These are phyloP conservation scores for Mrakia frigida DNA, from an alignment of 768 basidiomycete species.

Conservation along the genomic window DNA sequence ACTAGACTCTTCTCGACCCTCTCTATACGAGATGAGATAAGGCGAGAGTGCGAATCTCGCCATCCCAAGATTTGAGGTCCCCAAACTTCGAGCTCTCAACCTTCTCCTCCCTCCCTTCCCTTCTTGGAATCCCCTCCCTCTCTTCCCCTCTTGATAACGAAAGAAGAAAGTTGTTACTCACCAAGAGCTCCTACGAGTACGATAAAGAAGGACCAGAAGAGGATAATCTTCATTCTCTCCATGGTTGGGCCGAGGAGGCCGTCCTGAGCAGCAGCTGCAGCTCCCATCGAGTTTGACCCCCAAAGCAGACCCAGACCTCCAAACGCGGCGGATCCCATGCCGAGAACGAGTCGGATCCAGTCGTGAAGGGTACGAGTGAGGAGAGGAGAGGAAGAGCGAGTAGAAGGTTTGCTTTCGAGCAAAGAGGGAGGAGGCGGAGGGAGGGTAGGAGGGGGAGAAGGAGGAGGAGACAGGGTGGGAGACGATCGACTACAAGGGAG, in stretches of 20 bases:
- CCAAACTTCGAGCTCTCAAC: no score
- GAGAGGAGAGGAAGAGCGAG: neutral
- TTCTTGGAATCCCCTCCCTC: neutral
- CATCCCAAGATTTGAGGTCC: no score
- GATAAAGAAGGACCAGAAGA: conserved; percentile 5
- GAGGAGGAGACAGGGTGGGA: conserved; percentile 2
- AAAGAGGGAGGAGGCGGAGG: neutral
- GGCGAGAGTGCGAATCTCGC: no score
- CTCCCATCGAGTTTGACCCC: neutral
- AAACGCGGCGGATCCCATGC: conserved; percentile 1
- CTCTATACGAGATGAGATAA: neutral
- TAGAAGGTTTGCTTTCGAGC: neutral
- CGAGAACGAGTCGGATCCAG: neutral
- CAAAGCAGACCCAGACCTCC: neutral
- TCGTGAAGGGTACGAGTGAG: neutral
- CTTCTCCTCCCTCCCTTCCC: neutral
- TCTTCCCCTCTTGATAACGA: neutral
- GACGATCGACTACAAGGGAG: conserved; percentile 1
- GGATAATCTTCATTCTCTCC: conserved; percentile 15
- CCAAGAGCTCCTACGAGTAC: conserved; percentile 8
- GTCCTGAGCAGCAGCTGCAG: neutral
- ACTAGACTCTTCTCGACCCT: neutral
- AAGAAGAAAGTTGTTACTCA: neutral
- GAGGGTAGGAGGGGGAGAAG: neutral
- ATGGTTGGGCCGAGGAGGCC: neutral